Evolutionary conservation across 116 monocot species (phyloP).

Genomic region (Zostera marina): DNA sequence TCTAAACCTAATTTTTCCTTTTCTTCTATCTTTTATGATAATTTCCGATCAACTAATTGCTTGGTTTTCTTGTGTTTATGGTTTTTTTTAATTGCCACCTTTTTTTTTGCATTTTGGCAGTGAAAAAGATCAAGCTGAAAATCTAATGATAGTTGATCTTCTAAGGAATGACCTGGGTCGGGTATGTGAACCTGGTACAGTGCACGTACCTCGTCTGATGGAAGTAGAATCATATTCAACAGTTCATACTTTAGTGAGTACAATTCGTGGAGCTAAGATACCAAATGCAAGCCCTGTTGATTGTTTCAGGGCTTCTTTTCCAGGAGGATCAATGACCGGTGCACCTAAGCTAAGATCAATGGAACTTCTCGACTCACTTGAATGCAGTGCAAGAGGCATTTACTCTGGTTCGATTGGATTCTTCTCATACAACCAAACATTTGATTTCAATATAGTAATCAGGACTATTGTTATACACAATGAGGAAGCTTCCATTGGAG

Average conservation of each 20-base stretch:
- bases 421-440: slow-evolving; percentile 80
- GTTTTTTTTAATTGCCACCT: not conserved
- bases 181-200: slow-evolving; percentile 76
- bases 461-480: slow-evolving; percentile 60
- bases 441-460: slow-evolving; percentile 94
- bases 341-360: slow-evolving; percentile 92
- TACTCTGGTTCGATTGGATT: slow-evolving; percentile 94
- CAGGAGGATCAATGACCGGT: slow-evolving; percentile 95
- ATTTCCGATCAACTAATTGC: no score
- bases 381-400: slow-evolving; percentile 53
- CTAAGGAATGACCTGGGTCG: slow-evolving; percentile 83
- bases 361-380: slow-evolving; percentile 81
- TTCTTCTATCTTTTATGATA: no score
- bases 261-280: slow-evolving; percentile 56
- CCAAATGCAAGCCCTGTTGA: slow-evolving; percentile 35
- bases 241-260: slow-evolving; percentile 91
- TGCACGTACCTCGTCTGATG: slow-evolving; percentile 61
- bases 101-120: slow-evolving; percentile 21
- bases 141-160: slow-evolving; percentile 97
- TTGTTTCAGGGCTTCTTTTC: slow-evolving; percentile 84
- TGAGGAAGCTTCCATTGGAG: slow-evolving; percentile 69
- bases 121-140: slow-evolving; percentile 95
- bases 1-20: not conserved
- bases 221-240: slow-evolving; percentile 86
- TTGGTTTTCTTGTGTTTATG: not conserved